phyloP scores from a whole-genome alignment of 768 basidiomycete genomes.

The Russula virescens region DNA sequence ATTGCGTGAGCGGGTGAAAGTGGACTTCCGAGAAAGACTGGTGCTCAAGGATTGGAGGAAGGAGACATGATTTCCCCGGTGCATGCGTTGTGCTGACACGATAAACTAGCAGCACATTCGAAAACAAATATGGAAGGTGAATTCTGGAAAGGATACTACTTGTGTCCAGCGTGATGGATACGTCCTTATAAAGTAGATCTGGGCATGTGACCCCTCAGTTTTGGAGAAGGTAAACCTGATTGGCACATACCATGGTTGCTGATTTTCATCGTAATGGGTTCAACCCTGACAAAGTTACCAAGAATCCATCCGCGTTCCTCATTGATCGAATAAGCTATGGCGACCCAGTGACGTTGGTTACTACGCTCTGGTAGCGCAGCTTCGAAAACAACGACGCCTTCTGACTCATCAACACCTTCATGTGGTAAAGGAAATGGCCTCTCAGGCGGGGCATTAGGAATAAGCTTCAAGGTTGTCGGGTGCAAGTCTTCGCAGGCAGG shows the following conservation, averaged over 20 bases:
- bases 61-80: constrained; percentile 32
- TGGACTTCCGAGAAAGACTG: constrained; percentile 67
- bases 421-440: constrained; percentile 57
- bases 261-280: constrained; percentile 32
- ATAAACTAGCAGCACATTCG: constrained; percentile 63
- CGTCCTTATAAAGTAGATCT: constrained; percentile 15
- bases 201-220: constrained; percentile 6
- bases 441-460: constrained; percentile 55
- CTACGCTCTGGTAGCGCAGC: constrained; percentile 34
- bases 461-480: constrained; percentile 49
- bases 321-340: constrained; percentile 44
- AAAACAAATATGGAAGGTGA: constrained; percentile 49
- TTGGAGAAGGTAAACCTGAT: constrained; percentile 10
- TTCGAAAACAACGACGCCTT: constrained; percentile 64
- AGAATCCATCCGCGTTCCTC: constrained; percentile 57
- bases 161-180: constrained; percentile 32
- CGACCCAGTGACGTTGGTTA: constrained; percentile 40
- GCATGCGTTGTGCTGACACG: constrained; percentile 37
- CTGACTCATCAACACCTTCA: constrained; percentile 69
- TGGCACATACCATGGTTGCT: constrained; percentile 42
- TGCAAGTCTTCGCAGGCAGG: constrained; percentile 24
- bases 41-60: constrained; percentile 65
- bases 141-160: constrained; percentile 40
- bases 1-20: constrained; percentile 42
- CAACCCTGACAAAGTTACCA: constrained; percentile 43